Percentiles rank a stretch among this genome's conserved stretches.
phyloP scores from a whole-genome alignment of 2,329 filamentous ascomycete genomes.

The Fusarium sp. region DNA sequence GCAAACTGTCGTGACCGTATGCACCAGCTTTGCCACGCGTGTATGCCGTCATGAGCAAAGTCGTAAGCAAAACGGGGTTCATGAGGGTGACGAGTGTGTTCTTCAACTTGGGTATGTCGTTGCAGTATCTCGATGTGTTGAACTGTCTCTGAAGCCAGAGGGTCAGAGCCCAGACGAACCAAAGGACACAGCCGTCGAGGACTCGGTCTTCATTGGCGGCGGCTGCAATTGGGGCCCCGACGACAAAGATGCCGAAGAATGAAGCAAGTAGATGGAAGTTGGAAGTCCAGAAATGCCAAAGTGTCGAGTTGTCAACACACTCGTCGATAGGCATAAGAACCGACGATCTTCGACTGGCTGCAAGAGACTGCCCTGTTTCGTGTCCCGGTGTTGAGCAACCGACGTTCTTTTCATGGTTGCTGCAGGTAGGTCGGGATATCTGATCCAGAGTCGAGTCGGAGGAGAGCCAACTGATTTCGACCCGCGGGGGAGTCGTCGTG shows the following conservation, averaged over 20 bases:
- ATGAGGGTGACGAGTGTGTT: slow-evolving; percentile 52
- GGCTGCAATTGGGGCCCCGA: slow-evolving; percentile 56
- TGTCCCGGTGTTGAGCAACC: neutral
- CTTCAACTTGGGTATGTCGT: slow-evolving; percentile 30
- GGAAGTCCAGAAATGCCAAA: slow-evolving; percentile 35
- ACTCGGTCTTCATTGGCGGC: slow-evolving; percentile 47
- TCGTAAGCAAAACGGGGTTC: slow-evolving; percentile 61
- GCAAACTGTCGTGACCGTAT: slow-evolving; percentile 44
- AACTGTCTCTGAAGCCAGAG: slow-evolving; percentile 52
- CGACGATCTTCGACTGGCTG: slow-evolving; percentile 14
- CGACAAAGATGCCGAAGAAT: slow-evolving; percentile 45
- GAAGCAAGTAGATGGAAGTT: slow-evolving; percentile 43
- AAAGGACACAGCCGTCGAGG: slow-evolving; percentile 59
- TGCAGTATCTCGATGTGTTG: slow-evolving; percentile 37
- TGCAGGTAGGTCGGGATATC: neutral
- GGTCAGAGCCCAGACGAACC: slow-evolving; percentile 60
- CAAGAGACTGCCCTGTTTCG: neutral
- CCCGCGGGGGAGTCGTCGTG: neutral
- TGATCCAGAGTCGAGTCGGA: slow-evolving; percentile 34
- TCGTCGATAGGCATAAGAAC: neutral
- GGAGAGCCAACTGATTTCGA: slow-evolving; percentile 35
- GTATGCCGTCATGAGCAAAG: slow-evolving; percentile 57
- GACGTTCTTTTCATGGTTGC: slow-evolving; percentile 12
- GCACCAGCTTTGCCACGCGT: slow-evolving; percentile 51
- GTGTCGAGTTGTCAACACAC: neutral